These are phyloP conservation scores for Euphrasia confusa DNA, from an alignment of 257 asterid species.

Conservation along the genomic window DNA sequence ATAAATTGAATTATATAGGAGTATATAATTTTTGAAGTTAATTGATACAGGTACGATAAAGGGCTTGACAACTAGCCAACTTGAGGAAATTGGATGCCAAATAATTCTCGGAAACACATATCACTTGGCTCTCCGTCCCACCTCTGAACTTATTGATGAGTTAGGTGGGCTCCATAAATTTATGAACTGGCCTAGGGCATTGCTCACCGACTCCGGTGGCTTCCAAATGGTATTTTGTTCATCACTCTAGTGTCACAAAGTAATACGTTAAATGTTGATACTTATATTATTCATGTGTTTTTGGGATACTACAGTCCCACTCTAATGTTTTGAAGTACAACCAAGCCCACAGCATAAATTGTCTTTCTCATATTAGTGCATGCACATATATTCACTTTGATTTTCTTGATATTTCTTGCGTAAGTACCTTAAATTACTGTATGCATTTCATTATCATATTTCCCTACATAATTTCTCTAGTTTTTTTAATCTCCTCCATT, in stretches of 20 bases:
- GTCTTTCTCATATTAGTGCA: conserved; percentile 10
- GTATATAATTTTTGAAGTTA: conserved; percentile 17
- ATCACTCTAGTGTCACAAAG: conserved; percentile 8
- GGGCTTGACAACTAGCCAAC: conserved; percentile 81
- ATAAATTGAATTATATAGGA: no score
- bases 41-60: conserved; percentile 73
- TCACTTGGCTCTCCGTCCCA: conserved; percentile 93
- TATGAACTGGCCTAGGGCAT: conserved; percentile 97
- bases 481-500: neutral
- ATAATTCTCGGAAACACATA: conserved; percentile 96
- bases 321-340: neutral
- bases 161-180: conserved; percentile 94
- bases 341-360: neutral
- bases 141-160: conserved; percentile 93
- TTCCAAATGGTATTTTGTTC: conserved; percentile 84
- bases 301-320: neutral
- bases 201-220: conserved; percentile 98
- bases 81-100: conserved; percentile 97
- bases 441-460: neutral
- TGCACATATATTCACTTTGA: conserved; percentile 11
- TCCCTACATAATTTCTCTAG: neutral
- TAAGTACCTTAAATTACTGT: conserved; percentile 6
- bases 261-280: neutral
- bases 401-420: neutral
- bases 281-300: conserved; percentile 8